A percentile compares a stretch with the other conserved stretches of the same genome.
Conservation (phyloP, 1,139 yeast species). For the Pichia inconspicua region DNA sequence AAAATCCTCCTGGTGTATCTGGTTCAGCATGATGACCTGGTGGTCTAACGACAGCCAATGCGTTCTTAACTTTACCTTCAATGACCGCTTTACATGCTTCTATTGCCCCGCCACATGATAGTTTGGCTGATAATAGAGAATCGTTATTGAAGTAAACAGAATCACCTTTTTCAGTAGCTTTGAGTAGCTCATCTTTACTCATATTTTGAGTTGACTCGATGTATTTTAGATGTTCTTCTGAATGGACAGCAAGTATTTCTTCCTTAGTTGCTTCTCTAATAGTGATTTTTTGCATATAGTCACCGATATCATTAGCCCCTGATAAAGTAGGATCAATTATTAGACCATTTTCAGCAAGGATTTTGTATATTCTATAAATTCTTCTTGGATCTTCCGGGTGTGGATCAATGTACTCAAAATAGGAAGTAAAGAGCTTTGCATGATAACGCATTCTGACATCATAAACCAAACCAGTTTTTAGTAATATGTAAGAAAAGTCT, state of each 20-base stretch:
- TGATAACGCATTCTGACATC: conserved; percentile 98
- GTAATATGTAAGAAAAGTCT: conserved; percentile 54
- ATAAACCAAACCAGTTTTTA: conserved; percentile 89
- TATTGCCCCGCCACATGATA: conserved; percentile 94
- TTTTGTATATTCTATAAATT: conserved; percentile 86
- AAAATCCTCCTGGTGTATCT: conserved; percentile 93
- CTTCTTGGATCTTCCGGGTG: conserved; percentile 99
- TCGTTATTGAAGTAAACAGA: conserved; percentile 94
- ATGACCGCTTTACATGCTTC: conserved; percentile 95
- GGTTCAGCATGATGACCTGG: conserved; percentile 99
- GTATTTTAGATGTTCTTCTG: conserved; percentile 69
- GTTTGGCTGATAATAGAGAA: conserved; percentile 75
- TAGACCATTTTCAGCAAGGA: conserved; percentile 88
- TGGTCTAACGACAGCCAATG: conserved; percentile 92
- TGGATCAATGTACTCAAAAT: conserved; percentile 92
- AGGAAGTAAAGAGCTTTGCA: conserved; percentile 86
- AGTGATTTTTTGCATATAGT: conserved; percentile 79
- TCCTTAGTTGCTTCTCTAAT: conserved; percentile 82
- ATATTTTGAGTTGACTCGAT: conserved; percentile 70
- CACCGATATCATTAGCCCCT: conserved; percentile 81
- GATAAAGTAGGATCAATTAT: conserved; percentile 73
- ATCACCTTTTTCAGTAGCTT: conserved; percentile 87
- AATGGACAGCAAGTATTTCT: conserved; percentile 82
- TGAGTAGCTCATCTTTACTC: conserved; percentile 69
- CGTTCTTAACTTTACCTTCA: conserved; percentile 85